These are phyloP conservation scores for Colletotrichum gloeosporioides DNA, from an alignment of 2,329 filamentous ascomycete species.

Conservation along the genomic window DNA sequence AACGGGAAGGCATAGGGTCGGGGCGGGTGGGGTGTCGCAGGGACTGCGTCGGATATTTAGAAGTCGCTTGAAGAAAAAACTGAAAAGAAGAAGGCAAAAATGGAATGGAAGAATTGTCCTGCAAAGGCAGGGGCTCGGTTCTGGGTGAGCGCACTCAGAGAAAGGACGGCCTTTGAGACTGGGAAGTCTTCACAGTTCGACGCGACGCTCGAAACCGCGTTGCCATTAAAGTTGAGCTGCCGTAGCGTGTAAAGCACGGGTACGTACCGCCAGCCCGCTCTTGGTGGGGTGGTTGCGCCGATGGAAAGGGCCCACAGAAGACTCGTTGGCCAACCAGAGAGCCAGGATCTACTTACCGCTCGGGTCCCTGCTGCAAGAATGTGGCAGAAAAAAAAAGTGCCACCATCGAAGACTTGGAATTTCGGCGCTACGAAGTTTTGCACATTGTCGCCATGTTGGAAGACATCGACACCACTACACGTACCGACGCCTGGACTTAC, in stretches of 20 bases:
- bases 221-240: background rate
- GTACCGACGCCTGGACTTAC: background rate
- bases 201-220: slow-evolving; percentile 18
- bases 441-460: background rate
- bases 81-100: background rate
- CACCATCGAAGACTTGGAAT: background rate
- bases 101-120: background rate
- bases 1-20: background rate
- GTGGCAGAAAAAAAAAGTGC: slow-evolving; percentile 23
- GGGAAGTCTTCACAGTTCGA: background rate
- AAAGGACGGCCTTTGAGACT: background rate
- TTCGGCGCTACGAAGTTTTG: background rate
- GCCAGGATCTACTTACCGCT: slow-evolving; percentile 5
- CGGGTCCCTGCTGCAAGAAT: background rate
- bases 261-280: background rate
- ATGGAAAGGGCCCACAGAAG: background rate
- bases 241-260: background rate
- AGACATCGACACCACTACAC: background rate
- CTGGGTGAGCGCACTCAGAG: background rate
- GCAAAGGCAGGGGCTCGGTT: background rate
- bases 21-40: background rate
- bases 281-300: background rate
- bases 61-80: background rate
- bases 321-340: background rate
- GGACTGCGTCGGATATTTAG: background rate